phyloP scores from a whole-genome alignment of 192 early-diverging fungal species.

The Geosiphon pyriformis region DNA sequence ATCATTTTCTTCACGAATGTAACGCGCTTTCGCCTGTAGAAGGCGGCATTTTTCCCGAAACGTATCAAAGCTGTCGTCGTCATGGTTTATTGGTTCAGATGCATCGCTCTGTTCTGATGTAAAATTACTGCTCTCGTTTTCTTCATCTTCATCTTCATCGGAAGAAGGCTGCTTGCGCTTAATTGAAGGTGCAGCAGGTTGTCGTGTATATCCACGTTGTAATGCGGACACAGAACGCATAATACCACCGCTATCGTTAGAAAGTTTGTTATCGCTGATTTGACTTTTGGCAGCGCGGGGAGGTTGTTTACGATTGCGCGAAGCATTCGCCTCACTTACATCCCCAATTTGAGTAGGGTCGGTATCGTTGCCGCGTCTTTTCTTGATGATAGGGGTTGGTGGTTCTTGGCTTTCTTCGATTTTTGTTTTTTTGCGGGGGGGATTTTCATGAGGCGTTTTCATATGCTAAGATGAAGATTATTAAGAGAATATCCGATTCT shows the following conservation, averaged over 20 bases:
- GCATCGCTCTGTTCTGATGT: background rate
- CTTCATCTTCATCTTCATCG: background rate
- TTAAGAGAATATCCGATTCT: background rate
- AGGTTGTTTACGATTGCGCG: background rate
- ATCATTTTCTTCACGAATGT: conserved; percentile 42
- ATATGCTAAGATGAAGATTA: background rate
- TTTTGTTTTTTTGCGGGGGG: conserved; percentile 2
- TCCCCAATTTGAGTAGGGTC: background rate
- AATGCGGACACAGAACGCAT: background rate
- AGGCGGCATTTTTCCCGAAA: conserved; percentile 35
- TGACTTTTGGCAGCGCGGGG: background rate
- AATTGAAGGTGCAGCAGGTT: background rate
- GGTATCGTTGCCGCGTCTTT: conserved; percentile 15
- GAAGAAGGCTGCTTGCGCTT: conserved; percentile 6
- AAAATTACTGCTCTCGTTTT: background rate
- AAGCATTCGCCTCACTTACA: conserved; percentile 1
- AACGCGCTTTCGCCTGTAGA: conserved; percentile 36
- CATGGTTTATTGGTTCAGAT: conserved; percentile 7
- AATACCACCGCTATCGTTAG: background rate
- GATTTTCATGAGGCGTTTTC: conserved; percentile 3
- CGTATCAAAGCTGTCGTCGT: too few relatives aligned
- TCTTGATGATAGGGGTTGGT: too few relatives aligned
- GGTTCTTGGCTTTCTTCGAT: conserved; percentile 10
- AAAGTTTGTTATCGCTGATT: background rate
- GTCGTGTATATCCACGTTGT: background rate